Evolutionary conservation across 305 asterid species (phyloP).

Genomic region (Fraxinus baroniana): DNA sequence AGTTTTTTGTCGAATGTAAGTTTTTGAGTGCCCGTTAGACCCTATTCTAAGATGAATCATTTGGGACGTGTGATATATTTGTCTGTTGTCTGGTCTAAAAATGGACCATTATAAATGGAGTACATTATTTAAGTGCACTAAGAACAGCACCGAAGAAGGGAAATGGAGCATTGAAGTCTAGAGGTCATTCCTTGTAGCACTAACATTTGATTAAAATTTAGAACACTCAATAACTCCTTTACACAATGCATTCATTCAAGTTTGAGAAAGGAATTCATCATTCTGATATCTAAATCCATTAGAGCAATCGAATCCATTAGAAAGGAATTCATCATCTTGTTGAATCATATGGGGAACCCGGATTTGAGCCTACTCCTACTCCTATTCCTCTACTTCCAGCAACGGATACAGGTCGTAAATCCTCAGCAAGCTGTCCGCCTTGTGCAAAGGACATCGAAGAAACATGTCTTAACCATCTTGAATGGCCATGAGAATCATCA

Average conservation of each 20-base stretch:
- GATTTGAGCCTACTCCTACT: constrained; percentile 8
- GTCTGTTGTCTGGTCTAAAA: neutral
- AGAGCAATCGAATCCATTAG: neutral
- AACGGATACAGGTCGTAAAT: constrained; percentile 39
- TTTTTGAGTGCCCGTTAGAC: no score
- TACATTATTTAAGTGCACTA: no score
- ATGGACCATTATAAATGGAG: neutral
- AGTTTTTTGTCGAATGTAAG: no score
- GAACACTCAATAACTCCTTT: neutral
- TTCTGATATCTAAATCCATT: neutral
- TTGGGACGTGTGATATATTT: neutral
- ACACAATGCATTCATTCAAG: neutral
- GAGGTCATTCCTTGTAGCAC: neutral
- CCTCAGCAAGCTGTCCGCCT: constrained; percentile 86
- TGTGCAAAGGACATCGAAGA: constrained; percentile 50
- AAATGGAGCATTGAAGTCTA: neutral
- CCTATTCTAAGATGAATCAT: no score
- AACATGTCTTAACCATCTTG: constrained; percentile 26
- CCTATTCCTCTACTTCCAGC: neutral
- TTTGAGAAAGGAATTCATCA: neutral
- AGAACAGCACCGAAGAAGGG: neutral
- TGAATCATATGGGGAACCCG: constrained; percentile 46
- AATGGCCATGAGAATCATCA: neutral
- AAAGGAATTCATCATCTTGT: neutral
- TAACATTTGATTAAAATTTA: no score